Base-by-base conservation (phyloP, 129 eudicot genomes). In the sunflower (Helianthus annuus) region DNA sequence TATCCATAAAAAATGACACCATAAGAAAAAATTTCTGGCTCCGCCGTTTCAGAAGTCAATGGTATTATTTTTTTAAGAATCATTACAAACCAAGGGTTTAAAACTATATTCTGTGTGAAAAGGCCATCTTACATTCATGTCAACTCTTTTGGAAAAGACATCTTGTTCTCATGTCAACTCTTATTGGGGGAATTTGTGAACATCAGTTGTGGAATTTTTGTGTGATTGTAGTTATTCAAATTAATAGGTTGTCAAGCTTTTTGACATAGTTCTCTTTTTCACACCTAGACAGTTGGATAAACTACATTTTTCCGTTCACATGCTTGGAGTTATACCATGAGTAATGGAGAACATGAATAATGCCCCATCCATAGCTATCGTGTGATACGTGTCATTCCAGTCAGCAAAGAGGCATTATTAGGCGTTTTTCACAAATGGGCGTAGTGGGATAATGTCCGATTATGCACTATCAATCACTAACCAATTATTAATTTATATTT, bases 141-240 rank as follows among this genome's bases (percentile, higher is more conserved):
- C 75, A 45, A 57, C 74, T 44, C 75, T 58, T 76, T 34, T 51
- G 22, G 34, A 72, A 60, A 72, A 59, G 40, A 29, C 76, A 29
- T 40, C 59, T 45, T 59, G 29, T 10, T 51, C 49, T 32, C n/a
- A 24, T 34, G 48, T 36, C 52, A 34, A 48, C 62, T 48, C 69
- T 60, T 52, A 6, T 14, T 7, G 2, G 10, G 7, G 10, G 7
- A 63, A 58, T 45, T 14, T 75, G 39, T 24, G 46, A 46, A 57
- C 59, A 55, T 54, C 48, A 5, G 44, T 54, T 42, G 58, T 66
- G 68, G 46, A 62, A 24, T 72, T 74, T 53, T 52, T 55, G 8
- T 56, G 65, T 74, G 54, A 64, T 74, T 53, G 38, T 11, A 4
- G 7, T 34, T 38, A 7, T 9, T 42, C 57, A 52, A 51, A 19